Evolutionary conservation across 2,329 filamentous ascomycete species (phyloP), one percentile per base, ranked within the genome.

Genomic region (Nothophoma quercina): DNA sequence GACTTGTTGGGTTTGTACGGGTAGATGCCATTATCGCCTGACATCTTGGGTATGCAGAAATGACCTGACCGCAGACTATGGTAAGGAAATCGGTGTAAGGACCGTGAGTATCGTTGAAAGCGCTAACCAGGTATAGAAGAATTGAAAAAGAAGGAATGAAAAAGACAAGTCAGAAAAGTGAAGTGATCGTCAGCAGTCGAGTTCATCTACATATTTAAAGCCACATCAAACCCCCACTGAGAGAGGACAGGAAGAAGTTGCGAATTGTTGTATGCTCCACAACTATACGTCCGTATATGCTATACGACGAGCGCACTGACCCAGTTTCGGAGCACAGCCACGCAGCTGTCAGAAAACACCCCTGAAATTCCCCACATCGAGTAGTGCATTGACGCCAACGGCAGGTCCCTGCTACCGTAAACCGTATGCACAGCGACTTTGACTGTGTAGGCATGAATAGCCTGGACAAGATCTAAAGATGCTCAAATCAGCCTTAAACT

Each of bases 1-100:
- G 43, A 7, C 21, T 47, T 41, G 38, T 43, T 67, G 8, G 63
- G 62, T 6, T 46, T 21, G 34, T 66, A 66, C 2, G 15, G 55
- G 19, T 62, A 67, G 19, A 65, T 48, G 7, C 61, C 57, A 44
- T 55, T 35, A 7, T 55, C 48, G 10, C 35, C 34, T 12, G 56
- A 56, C 60, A 64, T 64, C 9, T 29, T 15, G 19, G 18, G 12
- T 18, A 2, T 26, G 3, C 29, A 5, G 13, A 25, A 15, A 8
- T 21, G 13, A 25, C n/a, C 5, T 8, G 16, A n/a, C 10, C 16
- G 4, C 9, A 15, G 12, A 21, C 9, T 7, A 26, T 15, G 7
- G 26, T 22, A 30, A 13, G n/a, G 12, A 34, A 21, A 12, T 26
- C n/a, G n/a, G 4, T 6, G 16, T 9, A 29, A n/a, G 34, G 5